A percentile compares a stretch with the other conserved stretches of the same genome.
phyloP scores from a whole-genome alignment of 495 filamentous ascomycete genomes.

The Penicillium egyptiacum region DNA sequence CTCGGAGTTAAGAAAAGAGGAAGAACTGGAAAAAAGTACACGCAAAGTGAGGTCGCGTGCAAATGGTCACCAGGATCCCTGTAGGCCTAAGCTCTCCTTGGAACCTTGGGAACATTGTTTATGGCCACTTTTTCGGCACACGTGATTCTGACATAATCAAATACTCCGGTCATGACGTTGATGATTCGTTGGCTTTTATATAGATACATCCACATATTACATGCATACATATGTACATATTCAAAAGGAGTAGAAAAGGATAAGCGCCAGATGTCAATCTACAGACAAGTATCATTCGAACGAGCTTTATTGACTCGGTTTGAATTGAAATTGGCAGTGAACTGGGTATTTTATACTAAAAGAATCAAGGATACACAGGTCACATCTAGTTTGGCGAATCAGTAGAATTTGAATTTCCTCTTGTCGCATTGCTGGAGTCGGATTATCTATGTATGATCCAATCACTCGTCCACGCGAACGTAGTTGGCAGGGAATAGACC shows the following conservation, averaged over 20 bases:
- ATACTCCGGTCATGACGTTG: constrained; percentile 12
- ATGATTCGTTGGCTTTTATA: constrained; percentile 1
- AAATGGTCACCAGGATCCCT: constrained; percentile 8
- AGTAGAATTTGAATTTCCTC: not conserved
- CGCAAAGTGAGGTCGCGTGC: constrained; percentile 13
- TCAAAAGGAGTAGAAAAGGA: not conserved
- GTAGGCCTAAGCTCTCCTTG: constrained; percentile 4
- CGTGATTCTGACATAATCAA: constrained; percentile 23
- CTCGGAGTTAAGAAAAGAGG: not conserved
- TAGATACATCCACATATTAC: not conserved
- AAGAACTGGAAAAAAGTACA: not conserved
- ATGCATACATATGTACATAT: not conserved
- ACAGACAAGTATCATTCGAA: not conserved
- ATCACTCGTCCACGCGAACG: constrained; percentile 64
- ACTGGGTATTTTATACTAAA: not conserved
- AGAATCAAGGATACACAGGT: not conserved
- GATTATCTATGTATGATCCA: not conserved
- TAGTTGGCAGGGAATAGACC: constrained; percentile 95
- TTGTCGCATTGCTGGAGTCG: not conserved
- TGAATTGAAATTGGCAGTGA: not conserved
- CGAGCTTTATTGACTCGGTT: not conserved
- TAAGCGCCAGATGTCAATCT: no score
- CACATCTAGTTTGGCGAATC: not conserved
- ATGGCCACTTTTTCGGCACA: constrained; percentile 25
- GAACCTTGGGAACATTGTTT: constrained; percentile 22